Evolutionary conservation across 768 basidiomycete species (phyloP), one percentile per base, ranked within the genome.

Genomic region (Hygrophoropsis aurantiaca): DNA sequence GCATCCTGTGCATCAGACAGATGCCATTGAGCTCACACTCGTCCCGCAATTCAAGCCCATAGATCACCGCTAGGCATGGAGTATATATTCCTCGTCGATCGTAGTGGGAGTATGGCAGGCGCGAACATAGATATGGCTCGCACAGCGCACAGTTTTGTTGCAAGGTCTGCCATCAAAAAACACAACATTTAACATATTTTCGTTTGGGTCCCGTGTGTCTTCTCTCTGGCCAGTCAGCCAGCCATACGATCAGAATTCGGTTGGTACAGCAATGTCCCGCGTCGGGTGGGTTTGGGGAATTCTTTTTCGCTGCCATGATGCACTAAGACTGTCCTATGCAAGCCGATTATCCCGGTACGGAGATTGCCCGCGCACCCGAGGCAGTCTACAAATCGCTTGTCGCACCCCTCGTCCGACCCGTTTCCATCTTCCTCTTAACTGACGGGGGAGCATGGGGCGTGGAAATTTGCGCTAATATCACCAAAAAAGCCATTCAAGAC

Each of bases 361-460:
- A 44, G 23, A 44, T 44, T 8, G 16, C 21, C 27, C 15, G 20
- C 7, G 43, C 43, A 11, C 13, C 34, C 18, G n/a, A 18, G 4
- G 15, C 21, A 11, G 43, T 32, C 15, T 23, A 33, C 19, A 15
- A n/a, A 15, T 16, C 32, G 8, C 43, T 30, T 30, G 7, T 16
- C 8, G 35, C 16, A 25, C n/a, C 11, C 15, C 20, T 15, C 35
- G 15, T 23, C 18, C 32, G 21, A 13, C 32, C 43, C 5, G 21
- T 34, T 11, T 33, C 43, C 11, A 23, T 44, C 16, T 44, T 44
- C 23, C 27, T 44, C 30, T 21, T 44, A 23, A 44, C 43, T 10
- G 43, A 44, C 20, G 43, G 43, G 13, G 32, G 32, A 23, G 30
- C 35, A 7, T 53, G 47, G 45, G 46, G 53, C 23, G 43, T 46